Evolutionary conservation across 495 filamentous ascomycete genomes (phyloP).

Genomic region (Podospora pseudoanserina): DNA sequence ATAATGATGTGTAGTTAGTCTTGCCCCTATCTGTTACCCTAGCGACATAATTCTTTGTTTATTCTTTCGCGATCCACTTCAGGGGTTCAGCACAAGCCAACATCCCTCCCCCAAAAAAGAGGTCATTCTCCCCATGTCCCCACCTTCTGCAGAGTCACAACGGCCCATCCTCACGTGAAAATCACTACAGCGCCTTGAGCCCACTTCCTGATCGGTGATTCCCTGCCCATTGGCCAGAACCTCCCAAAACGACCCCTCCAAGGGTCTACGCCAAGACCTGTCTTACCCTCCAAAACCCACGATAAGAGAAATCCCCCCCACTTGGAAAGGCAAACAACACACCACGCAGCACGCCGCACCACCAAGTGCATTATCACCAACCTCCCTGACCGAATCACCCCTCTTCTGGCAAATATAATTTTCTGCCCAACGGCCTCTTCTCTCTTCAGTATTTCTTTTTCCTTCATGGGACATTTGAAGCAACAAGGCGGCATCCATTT

Average conservation of each 20-base stretch:
- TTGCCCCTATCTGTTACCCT: not conserved
- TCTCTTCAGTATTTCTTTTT: not conserved
- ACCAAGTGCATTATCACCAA: not conserved
- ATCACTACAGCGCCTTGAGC: not conserved
- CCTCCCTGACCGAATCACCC: not conserved
- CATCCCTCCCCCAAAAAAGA: not conserved
- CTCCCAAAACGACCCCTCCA: not conserved
- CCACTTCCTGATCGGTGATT: not conserved
- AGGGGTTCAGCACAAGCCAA: not conserved
- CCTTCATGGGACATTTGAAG: not conserved
- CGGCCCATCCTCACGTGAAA: not conserved
- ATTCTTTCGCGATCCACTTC: not conserved
- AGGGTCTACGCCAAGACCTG: not conserved
- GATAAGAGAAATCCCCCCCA: not conserved
- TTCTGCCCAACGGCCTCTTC: not conserved
- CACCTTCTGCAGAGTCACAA: not conserved
- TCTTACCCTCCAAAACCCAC: not conserved
- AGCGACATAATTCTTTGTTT: not conserved
- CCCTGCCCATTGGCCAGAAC: not conserved
- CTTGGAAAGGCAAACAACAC: not conserved
- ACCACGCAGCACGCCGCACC: not conserved
- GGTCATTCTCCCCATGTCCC: not conserved
- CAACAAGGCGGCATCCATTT: not conserved
- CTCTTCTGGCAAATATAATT: not conserved
- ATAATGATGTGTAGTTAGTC: not conserved